Base-by-base conservation (phyloP, 306 rosid species). In the Medicago truncatula region DNA sequence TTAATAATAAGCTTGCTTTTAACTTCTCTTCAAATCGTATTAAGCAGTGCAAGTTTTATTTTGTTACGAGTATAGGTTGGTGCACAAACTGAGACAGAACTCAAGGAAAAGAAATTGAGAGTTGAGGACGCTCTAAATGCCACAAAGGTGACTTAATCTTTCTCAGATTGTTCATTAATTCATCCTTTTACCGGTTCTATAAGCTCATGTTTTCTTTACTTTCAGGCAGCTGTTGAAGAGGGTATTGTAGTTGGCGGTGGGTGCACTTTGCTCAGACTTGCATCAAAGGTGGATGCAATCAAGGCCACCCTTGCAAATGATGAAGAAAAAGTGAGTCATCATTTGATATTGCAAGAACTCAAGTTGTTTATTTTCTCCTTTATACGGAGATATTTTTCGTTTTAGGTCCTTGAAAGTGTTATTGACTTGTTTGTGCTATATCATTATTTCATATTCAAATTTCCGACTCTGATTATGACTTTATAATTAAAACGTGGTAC, bases 211-310 rank as follows among this genome's bases (percentile, higher is more conserved):
- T 63, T 39, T 66, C 9, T 57, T 61, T 78, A 69, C 46, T 70
- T 80, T 28, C 83, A 96, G 99, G 99, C 99, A 1, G 99, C 99
- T 67, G 99, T 96, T 40, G 99, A 96, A 83, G 99, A 96, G 78
- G 99, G 99, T 74, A 96, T 96, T 83, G 99, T 96, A 25, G 99
- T 96, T 64, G 99, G 99, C 44, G 99, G 99, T 77, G 99, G 99
- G 50, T 96, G 99, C 85, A 92, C 98, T 47, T 78, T 96, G 66
- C 83, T 96, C 74, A 96, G 99, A 82, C 89, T 96, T 70, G 99
- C 99, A 14, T 82, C 98, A 6, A 96, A 92, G 91, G 98, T 96
- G 72, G 98, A 96, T 12, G 87, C 96, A 10, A 96, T 96, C 82
- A 90, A 79, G 85, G 93, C 80, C 14, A 74, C 84, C 81, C 93